Evolutionary conservation across 1,139 yeast species (phyloP).

Genomic region (Kodamaea sp.): DNA sequence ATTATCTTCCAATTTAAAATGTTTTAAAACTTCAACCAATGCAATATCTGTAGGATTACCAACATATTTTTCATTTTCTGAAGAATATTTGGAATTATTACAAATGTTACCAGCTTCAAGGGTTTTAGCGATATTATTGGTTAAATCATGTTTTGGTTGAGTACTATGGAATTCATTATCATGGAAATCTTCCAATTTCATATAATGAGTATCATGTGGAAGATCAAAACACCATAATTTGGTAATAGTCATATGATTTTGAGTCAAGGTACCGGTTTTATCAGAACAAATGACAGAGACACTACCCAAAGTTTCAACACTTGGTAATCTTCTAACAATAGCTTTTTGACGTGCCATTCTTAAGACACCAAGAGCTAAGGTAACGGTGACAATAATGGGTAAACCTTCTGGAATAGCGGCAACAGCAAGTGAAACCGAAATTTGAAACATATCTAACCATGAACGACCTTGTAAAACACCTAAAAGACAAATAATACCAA

Average conservation of each 20-base stretch:
- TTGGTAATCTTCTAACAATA: constrained; percentile 86
- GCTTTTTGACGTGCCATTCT: constrained; percentile 94
- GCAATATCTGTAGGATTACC: constrained; percentile 97
- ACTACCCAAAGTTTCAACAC: constrained; percentile 93
- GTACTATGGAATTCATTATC: constrained; percentile 18
- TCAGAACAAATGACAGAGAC: constrained; percentile 94
- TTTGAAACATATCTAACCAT: constrained; percentile 96
- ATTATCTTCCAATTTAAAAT: constrained; percentile 67
- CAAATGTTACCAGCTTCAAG: constrained; percentile 74
- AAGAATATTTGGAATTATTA: constrained; percentile 72
- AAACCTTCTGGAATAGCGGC: constrained; percentile 98
- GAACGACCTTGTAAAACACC: constrained; percentile 88
- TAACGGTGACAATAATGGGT: constrained; percentile 94
- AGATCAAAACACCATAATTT: constrained; percentile 79
- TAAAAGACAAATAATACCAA: constrained; percentile 80
- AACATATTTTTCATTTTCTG: constrained; percentile 65
- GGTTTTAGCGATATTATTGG: constrained; percentile 50
- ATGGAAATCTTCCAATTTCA: constrained; percentile 47
- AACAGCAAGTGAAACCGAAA: constrained; percentile 91
- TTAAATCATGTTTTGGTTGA: constrained; percentile 38
- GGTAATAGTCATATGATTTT: constrained; percentile 90
- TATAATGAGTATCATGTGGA: constrained; percentile 30
- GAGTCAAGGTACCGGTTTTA: constrained; percentile 92
- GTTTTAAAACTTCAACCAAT: constrained; percentile 65
- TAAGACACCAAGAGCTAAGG: constrained; percentile 89